Evolutionary conservation across 805 yeast species (phyloP).

Genomic region (Hermanozyma aechmeae): DNA sequence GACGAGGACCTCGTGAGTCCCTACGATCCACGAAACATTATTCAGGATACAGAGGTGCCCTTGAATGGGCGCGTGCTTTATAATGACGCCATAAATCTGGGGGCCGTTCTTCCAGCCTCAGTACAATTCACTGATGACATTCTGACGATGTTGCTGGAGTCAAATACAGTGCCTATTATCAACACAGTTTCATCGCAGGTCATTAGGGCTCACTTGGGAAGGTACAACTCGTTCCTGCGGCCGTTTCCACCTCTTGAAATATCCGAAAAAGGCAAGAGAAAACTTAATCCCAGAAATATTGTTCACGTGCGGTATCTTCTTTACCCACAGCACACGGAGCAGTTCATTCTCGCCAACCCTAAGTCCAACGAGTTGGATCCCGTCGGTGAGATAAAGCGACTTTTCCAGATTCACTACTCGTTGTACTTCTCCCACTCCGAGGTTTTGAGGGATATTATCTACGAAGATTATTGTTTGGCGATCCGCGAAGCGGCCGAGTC

Average conservation of each 20-base stretch:
- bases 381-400: conserved; percentile 41
- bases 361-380: conserved; percentile 55
- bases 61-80: conserved; percentile 21
- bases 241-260: conserved; percentile 26
- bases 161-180: conserved; percentile 12
- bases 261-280: conserved; percentile 2
- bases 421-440: conserved; percentile 32
- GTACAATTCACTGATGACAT: conserved; percentile 6
- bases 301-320: conserved; percentile 23
- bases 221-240: conserved; percentile 24
- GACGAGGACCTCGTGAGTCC: conserved; percentile 26
- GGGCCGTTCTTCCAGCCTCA: conserved; percentile 5
- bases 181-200: conserved; percentile 24
- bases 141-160: conserved; percentile 9
- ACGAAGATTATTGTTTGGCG: conserved; percentile 22
- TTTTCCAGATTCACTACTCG: conserved; percentile 31
- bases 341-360: conserved; percentile 39
- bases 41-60: conserved; percentile 19
- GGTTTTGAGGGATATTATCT: conserved; percentile 19
- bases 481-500: conserved; percentile 22
- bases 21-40: conserved; percentile 29
- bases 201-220: conserved; percentile 16
- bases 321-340: conserved; percentile 33
- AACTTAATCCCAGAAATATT: conserved; percentile 19
- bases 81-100: conserved; percentile 17